Percentiles rank a stretch among this genome's conserved stretches.
Conservation (phyloP, 345 rosid genomes). For the Hibiscus trionum region DNA sequence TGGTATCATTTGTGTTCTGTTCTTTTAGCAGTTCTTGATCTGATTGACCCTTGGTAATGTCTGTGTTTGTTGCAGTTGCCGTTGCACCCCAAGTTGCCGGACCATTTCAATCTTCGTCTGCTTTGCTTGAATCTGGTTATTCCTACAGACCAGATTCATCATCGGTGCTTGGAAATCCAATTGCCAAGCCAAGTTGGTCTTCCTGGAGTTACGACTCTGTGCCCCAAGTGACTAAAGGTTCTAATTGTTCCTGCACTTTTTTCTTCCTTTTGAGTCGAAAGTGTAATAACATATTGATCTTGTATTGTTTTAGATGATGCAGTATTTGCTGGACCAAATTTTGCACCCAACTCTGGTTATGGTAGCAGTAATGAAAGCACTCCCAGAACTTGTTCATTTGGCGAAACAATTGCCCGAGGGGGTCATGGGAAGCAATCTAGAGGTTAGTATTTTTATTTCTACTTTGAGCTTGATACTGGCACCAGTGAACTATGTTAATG, state of each 20-base stretch:
- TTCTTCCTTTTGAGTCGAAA: neutral
- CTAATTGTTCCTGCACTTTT: neutral
- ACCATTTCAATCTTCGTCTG: constrained; percentile 41
- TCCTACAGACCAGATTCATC: constrained; percentile 38
- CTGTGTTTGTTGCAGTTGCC: constrained; percentile 26
- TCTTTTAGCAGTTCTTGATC: neutral
- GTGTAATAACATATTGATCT: neutral
- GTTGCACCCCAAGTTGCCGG: constrained; percentile 34
- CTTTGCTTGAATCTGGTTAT: constrained; percentile 41
- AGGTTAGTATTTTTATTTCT: constrained; percentile 29
- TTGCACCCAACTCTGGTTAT: constrained; percentile 23
- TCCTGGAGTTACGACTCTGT: constrained; percentile 40
- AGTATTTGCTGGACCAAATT: constrained; percentile 16
- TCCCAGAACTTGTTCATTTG: constrained; percentile 27
- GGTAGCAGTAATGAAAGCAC: constrained; percentile 44
- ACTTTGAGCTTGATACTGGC: neutral
- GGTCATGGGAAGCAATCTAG: constrained; percentile 28
- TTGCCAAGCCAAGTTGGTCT: constrained; percentile 32
- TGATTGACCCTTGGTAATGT: constrained; percentile 9
- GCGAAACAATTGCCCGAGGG: constrained; percentile 23
- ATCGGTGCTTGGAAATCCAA: constrained; percentile 34
- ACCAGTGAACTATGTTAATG: neutral
- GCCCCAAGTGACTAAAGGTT: constrained; percentile 43
- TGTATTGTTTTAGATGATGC: constrained; percentile 26
- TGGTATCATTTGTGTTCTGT: neutral